Evolutionary conservation across 768 basidiomycete species (phyloP), one percentile per base, ranked within the genome.

Genomic region (Tricholoma hemisulphureum): DNA sequence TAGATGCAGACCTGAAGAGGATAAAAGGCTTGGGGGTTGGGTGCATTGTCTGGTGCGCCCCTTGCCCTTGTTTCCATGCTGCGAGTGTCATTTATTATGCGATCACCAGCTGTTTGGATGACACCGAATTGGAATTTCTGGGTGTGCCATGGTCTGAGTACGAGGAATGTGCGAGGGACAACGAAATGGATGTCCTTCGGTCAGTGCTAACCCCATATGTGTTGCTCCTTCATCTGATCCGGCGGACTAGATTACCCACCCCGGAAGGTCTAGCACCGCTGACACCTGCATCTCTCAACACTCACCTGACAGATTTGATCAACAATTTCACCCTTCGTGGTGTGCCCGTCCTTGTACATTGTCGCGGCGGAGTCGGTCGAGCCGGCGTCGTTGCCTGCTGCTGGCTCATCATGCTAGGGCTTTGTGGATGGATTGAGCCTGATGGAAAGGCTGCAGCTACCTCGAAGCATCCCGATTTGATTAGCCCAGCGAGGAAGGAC

Each of bases 371-470:
- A 3, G 89, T 98, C 6, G 95, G 95, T 2, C 83, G 95, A 16
- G 96, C 95, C 0, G 96, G 95, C 1, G 80, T 98, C 23, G 80
- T 98, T 45, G 95, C 94, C 2, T 92, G 89, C 63, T 93, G 91
- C 65, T 98, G 95, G 95, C 80, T 91, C 69, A 79, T 96, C 58
- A 93, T 91, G 70, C 85, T 97, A 60, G 95, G 95, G 4, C 79
- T 97, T n/a, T 95, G 83, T 65, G 91, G 85, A 24, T 90, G 83
- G 86, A 73, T 81, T 55, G 73, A 76, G 26, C 63, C 61, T 46
- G 35, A 26, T 28, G 21, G 49, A 24, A 14, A 51, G 34, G 37
- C 56, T 29, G 18, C 26, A 28, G 7, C 16, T 48, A 6, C 46
- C 28, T 48, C 46, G 5, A n/a, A 16, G 28, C 26, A 9, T 48